Evolutionary conservation across 768 basidiomycete species (phyloP).

Genomic region (Leccinum subgranulosum): DNA sequence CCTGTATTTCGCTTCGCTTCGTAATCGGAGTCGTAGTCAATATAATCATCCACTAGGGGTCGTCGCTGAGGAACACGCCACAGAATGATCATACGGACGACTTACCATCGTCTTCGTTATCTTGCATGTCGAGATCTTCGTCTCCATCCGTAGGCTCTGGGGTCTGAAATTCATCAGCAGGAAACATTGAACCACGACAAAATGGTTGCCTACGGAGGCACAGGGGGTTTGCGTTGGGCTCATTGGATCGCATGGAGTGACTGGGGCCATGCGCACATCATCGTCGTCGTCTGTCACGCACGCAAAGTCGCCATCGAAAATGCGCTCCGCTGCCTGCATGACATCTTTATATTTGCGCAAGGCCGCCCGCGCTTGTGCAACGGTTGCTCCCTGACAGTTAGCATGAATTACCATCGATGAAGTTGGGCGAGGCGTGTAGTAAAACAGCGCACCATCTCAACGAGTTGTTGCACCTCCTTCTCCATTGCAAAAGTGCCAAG

Average conservation of each 20-base stretch:
- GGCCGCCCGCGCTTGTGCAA: slow-evolving; percentile 79
- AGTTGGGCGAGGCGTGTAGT: neutral
- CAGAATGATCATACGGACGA: neutral
- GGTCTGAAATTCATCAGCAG: slow-evolving; percentile 40
- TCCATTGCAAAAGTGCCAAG: slow-evolving; percentile 38
- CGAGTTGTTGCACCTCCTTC: slow-evolving; percentile 55
- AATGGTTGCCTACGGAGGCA: slow-evolving; percentile 18
- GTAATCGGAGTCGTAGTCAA: slow-evolving; percentile 83
- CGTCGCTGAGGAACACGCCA: slow-evolving; percentile 4
- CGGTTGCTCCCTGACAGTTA: slow-evolving; percentile 68
- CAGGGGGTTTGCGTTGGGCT: slow-evolving; percentile 30
- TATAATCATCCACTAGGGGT: slow-evolving; percentile 50
- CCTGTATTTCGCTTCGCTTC: slow-evolving; percentile 45
- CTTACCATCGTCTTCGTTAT: slow-evolving; percentile 52
- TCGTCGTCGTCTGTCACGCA: slow-evolving; percentile 54
- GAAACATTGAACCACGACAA: neutral
- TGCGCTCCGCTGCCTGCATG: slow-evolving; percentile 84
- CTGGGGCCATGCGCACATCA: slow-evolving; percentile 45
- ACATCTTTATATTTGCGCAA: slow-evolving; percentile 82
- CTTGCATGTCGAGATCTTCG: slow-evolving; percentile 45
- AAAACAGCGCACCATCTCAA: slow-evolving; percentile 48
- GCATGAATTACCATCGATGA: slow-evolving; percentile 1
- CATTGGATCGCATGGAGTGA: slow-evolving; percentile 20
- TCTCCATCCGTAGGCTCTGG: slow-evolving; percentile 55
- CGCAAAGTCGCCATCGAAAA: slow-evolving; percentile 84